Evolutionary conservation across 768 basidiomycete genomes (phyloP).

Genomic region (Suillus bovinus): DNA sequence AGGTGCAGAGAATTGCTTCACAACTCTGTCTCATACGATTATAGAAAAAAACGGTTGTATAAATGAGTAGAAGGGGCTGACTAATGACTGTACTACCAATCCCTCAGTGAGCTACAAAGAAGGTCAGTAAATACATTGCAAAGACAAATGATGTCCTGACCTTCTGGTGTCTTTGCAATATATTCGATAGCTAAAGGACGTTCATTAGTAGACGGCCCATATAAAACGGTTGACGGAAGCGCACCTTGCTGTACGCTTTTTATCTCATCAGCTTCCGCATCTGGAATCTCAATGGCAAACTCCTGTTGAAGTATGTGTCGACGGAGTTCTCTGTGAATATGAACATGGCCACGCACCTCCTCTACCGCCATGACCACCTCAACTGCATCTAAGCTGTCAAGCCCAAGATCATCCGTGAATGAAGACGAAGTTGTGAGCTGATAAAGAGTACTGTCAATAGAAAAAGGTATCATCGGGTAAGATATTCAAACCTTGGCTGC

Average conservation of each 20-base stretch:
- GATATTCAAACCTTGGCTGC: constrained; percentile 25
- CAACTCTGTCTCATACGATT: background rate
- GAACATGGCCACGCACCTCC: constrained; percentile 51
- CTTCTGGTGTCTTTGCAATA: constrained; percentile 90
- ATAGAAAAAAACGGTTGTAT: background rate
- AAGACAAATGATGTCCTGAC: constrained; percentile 39
- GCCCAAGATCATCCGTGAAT: constrained; percentile 58
- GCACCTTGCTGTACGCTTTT: constrained; percentile 88
- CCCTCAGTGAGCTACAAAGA: constrained; percentile 47
- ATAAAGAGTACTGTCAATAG: constrained; percentile 21
- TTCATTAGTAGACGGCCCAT: constrained; percentile 3
- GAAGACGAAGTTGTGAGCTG: constrained; percentile 64
- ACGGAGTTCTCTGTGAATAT: constrained; percentile 11
- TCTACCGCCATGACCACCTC: constrained; percentile 99
- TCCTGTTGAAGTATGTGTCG: constrained; percentile 53
- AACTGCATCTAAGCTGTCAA: constrained; percentile 92
- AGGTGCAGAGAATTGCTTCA: background rate
- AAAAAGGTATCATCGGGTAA: constrained; percentile 27
- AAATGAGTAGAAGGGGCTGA: background rate
- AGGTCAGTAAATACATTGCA: constrained; percentile 16
- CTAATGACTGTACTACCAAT: constrained; percentile 6
- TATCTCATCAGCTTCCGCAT: constrained; percentile 94
- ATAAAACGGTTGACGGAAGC: constrained; percentile 20
- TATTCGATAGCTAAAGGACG: constrained; percentile 82
- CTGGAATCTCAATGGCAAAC: constrained; percentile 97